Evolutionary conservation across 164 flowering plant species (phyloP).

Genomic region (Kalanchoe fedtschenkoi): DNA sequence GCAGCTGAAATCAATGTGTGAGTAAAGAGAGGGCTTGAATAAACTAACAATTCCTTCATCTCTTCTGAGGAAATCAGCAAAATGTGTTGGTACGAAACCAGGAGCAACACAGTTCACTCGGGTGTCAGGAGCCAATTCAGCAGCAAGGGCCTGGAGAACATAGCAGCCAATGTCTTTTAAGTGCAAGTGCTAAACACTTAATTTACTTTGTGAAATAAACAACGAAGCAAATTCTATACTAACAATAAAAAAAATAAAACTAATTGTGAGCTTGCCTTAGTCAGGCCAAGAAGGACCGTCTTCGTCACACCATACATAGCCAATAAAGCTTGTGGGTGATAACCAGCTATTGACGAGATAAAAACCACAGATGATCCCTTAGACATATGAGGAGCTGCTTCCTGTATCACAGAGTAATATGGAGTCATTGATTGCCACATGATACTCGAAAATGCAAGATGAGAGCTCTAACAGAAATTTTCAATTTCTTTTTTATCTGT

Average conservation of each 20-base stretch:
- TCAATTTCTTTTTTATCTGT: no score
- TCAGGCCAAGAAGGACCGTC: conserved; percentile 96
- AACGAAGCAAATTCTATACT: background rate
- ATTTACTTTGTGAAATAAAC: conserved; percentile 8
- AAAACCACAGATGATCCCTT: conserved; percentile 78
- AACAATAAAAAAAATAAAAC: background rate
- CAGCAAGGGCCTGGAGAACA: conserved; percentile 5
- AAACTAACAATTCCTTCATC: conserved; percentile 48
- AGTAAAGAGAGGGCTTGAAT: background rate
- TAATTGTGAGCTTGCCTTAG: conserved; percentile 66
- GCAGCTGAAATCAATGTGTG: background rate
- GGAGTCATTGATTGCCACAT: no score
- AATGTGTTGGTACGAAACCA: conserved; percentile 93
- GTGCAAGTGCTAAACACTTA: background rate
- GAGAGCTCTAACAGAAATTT: no score
- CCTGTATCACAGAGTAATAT: conserved; percentile 27
- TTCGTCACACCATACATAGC: conserved; percentile 97
- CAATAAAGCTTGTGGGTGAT: conserved; percentile 43
- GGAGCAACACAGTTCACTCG: conserved; percentile 93
- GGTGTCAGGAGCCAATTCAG: conserved; percentile 5
- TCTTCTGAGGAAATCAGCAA: conserved; percentile 44
- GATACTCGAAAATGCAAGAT: no score
- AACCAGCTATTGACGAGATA: conserved; percentile 70
- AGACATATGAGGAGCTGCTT: conserved; percentile 69
- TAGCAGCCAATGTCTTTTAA: background rate